Evolutionary conservation across 2,329 filamentous ascomycete genomes (phyloP).

Genomic region (Bipolaris gigantea): DNA sequence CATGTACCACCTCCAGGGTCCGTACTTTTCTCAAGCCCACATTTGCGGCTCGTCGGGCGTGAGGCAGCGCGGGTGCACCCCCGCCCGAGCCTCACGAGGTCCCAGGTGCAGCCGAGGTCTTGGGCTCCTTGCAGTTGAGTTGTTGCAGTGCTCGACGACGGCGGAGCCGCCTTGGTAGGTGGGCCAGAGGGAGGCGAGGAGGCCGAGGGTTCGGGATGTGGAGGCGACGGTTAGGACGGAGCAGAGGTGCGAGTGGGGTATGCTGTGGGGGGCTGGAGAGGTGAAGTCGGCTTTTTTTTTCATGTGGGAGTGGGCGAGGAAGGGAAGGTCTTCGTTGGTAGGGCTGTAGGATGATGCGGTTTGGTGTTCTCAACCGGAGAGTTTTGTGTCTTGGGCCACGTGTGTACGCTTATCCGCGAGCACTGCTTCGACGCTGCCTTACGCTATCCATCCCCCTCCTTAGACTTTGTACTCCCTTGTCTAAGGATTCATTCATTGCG

Average conservation of each 20-base stretch:
- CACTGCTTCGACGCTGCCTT: too few species aligned
- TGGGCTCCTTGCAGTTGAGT: not conserved
- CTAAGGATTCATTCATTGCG: too few species aligned
- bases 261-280: not conserved
- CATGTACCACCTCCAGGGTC: not conserved
- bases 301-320: not conserved
- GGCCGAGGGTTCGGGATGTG: not conserved
- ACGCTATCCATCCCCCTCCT: too few species aligned
- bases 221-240: not conserved
- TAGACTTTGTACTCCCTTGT: too few species aligned
- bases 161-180: not conserved
- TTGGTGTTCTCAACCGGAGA: not conserved
- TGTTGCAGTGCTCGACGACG: not conserved
- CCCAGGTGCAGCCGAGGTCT: not conserved
- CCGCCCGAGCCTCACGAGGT: not conserved
- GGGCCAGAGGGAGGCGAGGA: not conserved
- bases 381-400: too few species aligned
- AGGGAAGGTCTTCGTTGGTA: not conserved
- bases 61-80: not conserved
- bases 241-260: not conserved
- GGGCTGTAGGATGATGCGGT: not conserved
- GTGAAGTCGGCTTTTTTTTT: not conserved
- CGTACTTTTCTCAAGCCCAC: not conserved
- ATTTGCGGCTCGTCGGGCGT: not conserved
- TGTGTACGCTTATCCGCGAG: too few species aligned